Evolutionary conservation across 2,329 filamentous ascomycete genomes (phyloP).

Genomic region (Mycocentrospora acerina): DNA sequence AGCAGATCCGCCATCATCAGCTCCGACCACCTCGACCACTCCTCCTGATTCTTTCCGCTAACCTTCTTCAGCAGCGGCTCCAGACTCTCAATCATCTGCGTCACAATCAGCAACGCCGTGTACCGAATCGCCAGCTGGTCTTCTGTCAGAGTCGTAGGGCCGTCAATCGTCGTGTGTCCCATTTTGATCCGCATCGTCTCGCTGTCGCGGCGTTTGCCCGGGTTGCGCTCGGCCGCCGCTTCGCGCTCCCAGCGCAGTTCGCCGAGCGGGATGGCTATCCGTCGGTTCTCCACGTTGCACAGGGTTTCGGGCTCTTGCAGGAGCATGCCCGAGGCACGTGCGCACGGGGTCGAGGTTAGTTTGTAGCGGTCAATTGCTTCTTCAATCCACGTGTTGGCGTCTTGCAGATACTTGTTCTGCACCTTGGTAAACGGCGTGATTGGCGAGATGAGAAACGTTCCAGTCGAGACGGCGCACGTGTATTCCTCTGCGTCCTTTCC

Average conservation of each 20-base stretch:
- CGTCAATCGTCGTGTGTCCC: slow-evolving; percentile 31
- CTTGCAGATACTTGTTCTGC: slow-evolving; percentile 77
- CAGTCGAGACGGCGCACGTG: slow-evolving; percentile 66
- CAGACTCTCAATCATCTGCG: slow-evolving; percentile 81
- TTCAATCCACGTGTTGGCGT: slow-evolving; percentile 81
- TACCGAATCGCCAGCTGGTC: slow-evolving; percentile 73
- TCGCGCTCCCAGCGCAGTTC: slow-evolving; percentile 87
- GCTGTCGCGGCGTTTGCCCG: slow-evolving; percentile 58
- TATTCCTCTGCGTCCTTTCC: slow-evolving; percentile 62
- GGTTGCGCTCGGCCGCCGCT: slow-evolving; percentile 43
- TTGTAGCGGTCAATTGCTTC: slow-evolving; percentile 72
- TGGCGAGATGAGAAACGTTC: slow-evolving; percentile 78
- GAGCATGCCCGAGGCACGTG: slow-evolving; percentile 72
- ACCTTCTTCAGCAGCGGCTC: slow-evolving; percentile 80
- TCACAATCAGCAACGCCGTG: slow-evolving; percentile 77
- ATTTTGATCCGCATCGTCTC: slow-evolving; percentile 45
- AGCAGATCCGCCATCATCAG: slow-evolving; percentile 85
- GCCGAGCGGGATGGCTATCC: slow-evolving; percentile 82
- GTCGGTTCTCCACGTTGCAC: slow-evolving; percentile 68
- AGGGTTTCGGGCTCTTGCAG: slow-evolving; percentile 77
- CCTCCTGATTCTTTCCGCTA: slow-evolving; percentile 83
- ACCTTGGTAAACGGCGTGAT: slow-evolving; percentile 80
- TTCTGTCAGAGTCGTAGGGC: slow-evolving; percentile 57
- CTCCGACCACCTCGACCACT: slow-evolving; percentile 88
- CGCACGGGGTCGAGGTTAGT: slow-evolving; percentile 75